phyloP scores from a whole-genome alignment of 129 eudicot genomes.

The Tagetes patula region DNA sequence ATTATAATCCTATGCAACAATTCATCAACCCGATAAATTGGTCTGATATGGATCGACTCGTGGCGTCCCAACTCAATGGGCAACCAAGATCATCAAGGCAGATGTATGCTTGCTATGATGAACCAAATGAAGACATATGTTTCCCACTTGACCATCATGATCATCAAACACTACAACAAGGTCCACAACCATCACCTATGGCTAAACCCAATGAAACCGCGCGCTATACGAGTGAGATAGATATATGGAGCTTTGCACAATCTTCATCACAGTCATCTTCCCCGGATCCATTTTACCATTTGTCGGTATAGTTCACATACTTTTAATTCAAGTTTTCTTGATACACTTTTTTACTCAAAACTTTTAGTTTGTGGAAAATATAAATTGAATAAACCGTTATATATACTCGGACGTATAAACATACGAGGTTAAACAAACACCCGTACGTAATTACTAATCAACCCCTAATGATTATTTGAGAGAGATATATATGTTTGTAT shows the following conservation, averaged over 20 bases:
- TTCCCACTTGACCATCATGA: constrained; percentile 30
- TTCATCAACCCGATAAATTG: constrained; percentile 30
- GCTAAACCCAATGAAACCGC: constrained; percentile 21
- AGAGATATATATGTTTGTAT: too few relatives aligned
- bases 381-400: constrained; percentile 17
- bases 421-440: too few relatives aligned
- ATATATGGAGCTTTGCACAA: constrained; percentile 54
- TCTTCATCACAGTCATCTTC: constrained; percentile 49
- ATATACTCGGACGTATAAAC: constrained; percentile 14
- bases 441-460: too few relatives aligned
- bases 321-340: constrained; percentile 11
- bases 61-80: constrained; percentile 62
- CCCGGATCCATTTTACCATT: constrained; percentile 54
- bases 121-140: constrained; percentile 33
- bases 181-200: constrained; percentile 25
- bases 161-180: constrained; percentile 16
- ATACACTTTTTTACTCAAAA: background rate
- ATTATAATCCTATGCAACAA: constrained; percentile 12
- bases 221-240: constrained; percentile 38
- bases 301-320: constrained; percentile 49
- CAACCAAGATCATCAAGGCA: constrained; percentile 33
- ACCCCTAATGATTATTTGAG: too few relatives aligned
- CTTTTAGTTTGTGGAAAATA: constrained; percentile 11
- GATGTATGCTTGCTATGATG: constrained; percentile 23
- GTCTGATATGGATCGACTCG: constrained; percentile 52